Conservation (phyloP, 2,329 filamentous ascomycete genomes). For the Fusarium nanum region DNA sequence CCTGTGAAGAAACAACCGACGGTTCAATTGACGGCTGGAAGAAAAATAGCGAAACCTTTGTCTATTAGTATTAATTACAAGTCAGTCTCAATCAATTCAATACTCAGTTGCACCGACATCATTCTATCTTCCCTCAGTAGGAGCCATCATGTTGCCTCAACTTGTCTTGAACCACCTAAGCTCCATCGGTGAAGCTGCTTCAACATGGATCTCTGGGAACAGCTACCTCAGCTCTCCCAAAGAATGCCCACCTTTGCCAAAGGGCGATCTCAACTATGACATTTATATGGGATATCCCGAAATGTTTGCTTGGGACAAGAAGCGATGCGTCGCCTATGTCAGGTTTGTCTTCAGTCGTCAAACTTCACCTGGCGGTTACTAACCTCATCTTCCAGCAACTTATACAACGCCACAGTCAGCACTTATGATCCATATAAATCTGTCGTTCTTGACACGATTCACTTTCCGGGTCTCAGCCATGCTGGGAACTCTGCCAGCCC, state of each 20-base stretch:
- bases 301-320: neutral
- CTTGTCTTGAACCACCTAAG: neutral
- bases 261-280: neutral
- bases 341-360: neutral
- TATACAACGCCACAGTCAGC: neutral
- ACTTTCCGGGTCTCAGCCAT: neutral
- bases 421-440: neutral
- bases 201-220: neutral
- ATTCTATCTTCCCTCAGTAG: neutral
- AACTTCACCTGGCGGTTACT: accelerated
- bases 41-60: accelerated
- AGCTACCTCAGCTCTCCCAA: neutral
- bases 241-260: neutral
- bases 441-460: neutral
- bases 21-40: neutral
- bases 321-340: neutral
- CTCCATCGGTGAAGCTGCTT: neutral
- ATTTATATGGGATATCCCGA: neutral
- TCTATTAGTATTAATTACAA: neutral
- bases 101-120: neutral
- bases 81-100: accelerated
- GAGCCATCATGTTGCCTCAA: neutral
- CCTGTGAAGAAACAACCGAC: neutral
- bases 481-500: neutral
- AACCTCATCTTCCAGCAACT: neutral